Evolutionary conservation across 2,329 filamentous ascomycete species (phyloP).

Genomic region (Cadophora malorum): DNA sequence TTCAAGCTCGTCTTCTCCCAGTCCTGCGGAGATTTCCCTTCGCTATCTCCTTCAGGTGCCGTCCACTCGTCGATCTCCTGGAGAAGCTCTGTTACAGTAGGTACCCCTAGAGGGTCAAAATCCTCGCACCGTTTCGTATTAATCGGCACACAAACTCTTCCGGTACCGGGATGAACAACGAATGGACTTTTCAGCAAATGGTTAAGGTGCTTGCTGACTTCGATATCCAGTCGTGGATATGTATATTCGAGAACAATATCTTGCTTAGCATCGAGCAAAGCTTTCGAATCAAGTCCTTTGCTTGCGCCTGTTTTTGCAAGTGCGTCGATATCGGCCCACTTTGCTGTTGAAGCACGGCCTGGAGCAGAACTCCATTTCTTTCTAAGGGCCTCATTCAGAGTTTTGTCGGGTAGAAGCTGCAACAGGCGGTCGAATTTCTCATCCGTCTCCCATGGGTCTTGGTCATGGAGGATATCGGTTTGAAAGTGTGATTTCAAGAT

Average conservation of each 20-base stretch:
- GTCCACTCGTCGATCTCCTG: conserved; percentile 87
- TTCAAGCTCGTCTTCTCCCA: conserved; percentile 98
- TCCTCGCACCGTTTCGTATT: conserved; percentile 74
- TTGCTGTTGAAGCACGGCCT: conserved; percentile 74
- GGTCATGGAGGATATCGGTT: conserved; percentile 77
- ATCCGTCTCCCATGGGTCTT: conserved; percentile 81
- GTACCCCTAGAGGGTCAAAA: conserved; percentile 89
- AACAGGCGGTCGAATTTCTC: conserved; percentile 80
- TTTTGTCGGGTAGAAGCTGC: conserved; percentile 81
- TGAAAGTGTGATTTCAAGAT: conserved; percentile 86
- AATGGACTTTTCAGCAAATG: conserved; percentile 98
- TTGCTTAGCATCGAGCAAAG: conserved; percentile 87
- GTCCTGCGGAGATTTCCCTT: conserved; percentile 67
- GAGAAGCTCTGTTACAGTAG: conserved; percentile 83
- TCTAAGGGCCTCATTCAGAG: conserved; percentile 77
- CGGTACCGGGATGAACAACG: conserved; percentile 93
- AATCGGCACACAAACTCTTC: conserved; percentile 94
- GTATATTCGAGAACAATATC: conserved; percentile 98
- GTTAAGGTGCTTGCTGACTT: conserved; percentile 97
- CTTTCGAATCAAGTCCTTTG: conserved; percentile 73
- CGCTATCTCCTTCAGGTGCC: conserved; percentile 52
- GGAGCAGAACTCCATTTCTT: conserved; percentile 92
- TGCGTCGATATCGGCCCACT: conserved; percentile 94
- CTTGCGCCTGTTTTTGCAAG: conserved; percentile 79
- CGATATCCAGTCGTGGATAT: conserved; percentile 94